Evolutionary conservation across 768 basidiomycete species (phyloP).

Genomic region (Tricholoma sp.): DNA sequence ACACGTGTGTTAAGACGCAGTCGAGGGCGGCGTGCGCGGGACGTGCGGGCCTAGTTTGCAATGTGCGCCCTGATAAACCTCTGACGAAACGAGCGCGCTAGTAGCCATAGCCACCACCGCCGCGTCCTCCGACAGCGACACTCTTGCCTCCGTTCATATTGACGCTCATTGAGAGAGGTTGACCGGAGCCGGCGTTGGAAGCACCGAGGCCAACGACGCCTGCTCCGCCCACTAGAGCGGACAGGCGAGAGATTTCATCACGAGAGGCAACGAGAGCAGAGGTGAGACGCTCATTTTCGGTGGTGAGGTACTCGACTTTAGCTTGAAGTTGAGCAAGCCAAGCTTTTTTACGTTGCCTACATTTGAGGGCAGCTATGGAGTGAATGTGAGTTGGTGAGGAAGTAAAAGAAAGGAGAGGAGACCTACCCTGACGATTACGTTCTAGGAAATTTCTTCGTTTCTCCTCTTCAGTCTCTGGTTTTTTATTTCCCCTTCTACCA

Average conservation of each 20-base stretch:
- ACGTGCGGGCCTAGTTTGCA: too few species aligned
- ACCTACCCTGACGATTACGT: constrained; percentile 96
- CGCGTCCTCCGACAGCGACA: constrained; percentile 24
- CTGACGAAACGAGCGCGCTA: too few species aligned
- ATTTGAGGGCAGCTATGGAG: constrained; percentile 86
- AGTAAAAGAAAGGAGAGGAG: neutral
- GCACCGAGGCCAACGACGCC: constrained; percentile 43
- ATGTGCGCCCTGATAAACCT: neutral
- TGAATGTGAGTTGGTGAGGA: constrained; percentile 1
- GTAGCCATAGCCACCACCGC: constrained; percentile 38
- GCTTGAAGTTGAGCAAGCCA: constrained; percentile 92
- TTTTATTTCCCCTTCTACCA: constrained; percentile 42
- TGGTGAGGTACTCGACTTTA: constrained; percentile 87
- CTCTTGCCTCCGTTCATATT: constrained; percentile 25
- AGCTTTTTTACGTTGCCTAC: constrained; percentile 98
- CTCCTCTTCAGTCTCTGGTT: constrained; percentile 96
- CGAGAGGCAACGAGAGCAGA: constrained; percentile 81
- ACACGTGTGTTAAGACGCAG: too few species aligned
- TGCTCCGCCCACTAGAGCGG: constrained; percentile 63
- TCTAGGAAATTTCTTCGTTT: constrained; percentile 96
- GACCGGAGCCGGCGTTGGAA: constrained; percentile 23
- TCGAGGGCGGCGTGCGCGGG: too few species aligned
- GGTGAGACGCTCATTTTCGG: constrained; percentile 93
- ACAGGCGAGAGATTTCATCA: constrained; percentile 87
- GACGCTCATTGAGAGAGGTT: constrained; percentile 45